Percentiles rank a stretch among this genome's conserved stretches.
These are phyloP conservation scores for Pelargonium australe DNA, from an alignment of 441 rosid species.

Conservation along the genomic window DNA sequence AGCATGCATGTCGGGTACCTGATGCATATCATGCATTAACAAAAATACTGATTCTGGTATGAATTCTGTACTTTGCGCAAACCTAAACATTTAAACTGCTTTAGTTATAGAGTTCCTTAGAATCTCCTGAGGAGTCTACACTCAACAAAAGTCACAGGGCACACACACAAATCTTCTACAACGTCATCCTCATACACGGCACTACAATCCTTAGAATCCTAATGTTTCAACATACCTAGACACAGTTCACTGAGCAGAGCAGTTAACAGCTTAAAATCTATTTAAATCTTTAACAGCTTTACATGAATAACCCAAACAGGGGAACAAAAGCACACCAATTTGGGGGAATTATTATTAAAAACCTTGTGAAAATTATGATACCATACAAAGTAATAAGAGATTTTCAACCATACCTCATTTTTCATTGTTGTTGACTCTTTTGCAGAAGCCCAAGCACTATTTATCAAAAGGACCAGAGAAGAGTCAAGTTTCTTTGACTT, in stretches of 20 bases:
- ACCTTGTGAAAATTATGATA: background rate
- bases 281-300: too few relatives aligned
- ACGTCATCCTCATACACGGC: background rate
- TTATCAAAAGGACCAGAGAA: conserved; percentile 69
- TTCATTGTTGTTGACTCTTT: conserved; percentile 68
- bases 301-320: background rate
- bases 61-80: background rate
- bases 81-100: background rate
- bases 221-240: background rate
- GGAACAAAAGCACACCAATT: background rate
- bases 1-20: background rate
- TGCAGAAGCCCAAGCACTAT: conserved; percentile 82
- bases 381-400: background rate
- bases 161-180: background rate
- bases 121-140: too few relatives aligned
- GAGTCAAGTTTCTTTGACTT: conserved; percentile 87
- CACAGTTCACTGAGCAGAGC: background rate
- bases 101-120: too few relatives aligned
- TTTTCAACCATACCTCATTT: conserved; percentile 47
- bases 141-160: background rate
- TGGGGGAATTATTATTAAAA: background rate
- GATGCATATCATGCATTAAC: background rate
- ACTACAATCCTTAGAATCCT: background rate
- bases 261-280: too few relatives aligned
- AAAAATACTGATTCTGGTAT: background rate